phyloP scores from a whole-genome alignment of 1,284 basidiomycete genomes.

The Boletus calvinii region DNA sequence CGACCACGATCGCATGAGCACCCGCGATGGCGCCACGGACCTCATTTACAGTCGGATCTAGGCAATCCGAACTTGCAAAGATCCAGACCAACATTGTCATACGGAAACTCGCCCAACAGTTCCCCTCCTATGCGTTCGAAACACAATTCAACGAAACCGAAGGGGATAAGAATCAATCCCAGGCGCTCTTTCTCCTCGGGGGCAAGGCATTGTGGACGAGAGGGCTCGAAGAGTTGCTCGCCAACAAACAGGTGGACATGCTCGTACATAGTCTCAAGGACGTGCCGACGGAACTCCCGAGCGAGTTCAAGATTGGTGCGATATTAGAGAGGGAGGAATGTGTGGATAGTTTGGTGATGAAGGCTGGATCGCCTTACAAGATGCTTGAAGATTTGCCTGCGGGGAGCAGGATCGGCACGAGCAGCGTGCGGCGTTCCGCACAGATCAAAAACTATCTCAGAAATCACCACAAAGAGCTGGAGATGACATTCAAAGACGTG shows the following conservation, averaged over 20 bases:
- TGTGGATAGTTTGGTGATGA: constrained; percentile 88
- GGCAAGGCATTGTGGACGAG: constrained; percentile 94
- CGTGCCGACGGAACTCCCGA: constrained; percentile 85
- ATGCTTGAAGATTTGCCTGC: constrained; percentile 82
- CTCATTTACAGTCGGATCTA: constrained; percentile 74
- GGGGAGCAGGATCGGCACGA: constrained; percentile 92
- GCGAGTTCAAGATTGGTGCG: constrained; percentile 84
- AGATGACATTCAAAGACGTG: constrained; percentile 83
- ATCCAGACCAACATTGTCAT: constrained; percentile 82
- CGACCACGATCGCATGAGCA: not conserved
- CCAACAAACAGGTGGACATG: constrained; percentile 78
- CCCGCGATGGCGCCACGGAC: constrained; percentile 19
- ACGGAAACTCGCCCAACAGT: constrained; percentile 51
- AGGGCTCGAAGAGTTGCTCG: constrained; percentile 86
- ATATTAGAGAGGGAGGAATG: constrained; percentile 89
- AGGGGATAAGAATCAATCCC: constrained; percentile 90
- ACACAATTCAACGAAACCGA: constrained; percentile 88
- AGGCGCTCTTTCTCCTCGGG: constrained; percentile 76
- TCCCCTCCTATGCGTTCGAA: constrained; percentile 53
- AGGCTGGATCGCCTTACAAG: constrained; percentile 72
- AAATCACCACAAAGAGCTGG: constrained; percentile 32
- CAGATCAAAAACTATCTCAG: constrained; percentile 85
- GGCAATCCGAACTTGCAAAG: constrained; percentile 83
- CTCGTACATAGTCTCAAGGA: constrained; percentile 96
- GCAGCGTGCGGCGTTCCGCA: constrained; percentile 90